phyloP scores from a whole-genome alignment of 768 basidiomycete species.

The Boletus sp. region DNA sequence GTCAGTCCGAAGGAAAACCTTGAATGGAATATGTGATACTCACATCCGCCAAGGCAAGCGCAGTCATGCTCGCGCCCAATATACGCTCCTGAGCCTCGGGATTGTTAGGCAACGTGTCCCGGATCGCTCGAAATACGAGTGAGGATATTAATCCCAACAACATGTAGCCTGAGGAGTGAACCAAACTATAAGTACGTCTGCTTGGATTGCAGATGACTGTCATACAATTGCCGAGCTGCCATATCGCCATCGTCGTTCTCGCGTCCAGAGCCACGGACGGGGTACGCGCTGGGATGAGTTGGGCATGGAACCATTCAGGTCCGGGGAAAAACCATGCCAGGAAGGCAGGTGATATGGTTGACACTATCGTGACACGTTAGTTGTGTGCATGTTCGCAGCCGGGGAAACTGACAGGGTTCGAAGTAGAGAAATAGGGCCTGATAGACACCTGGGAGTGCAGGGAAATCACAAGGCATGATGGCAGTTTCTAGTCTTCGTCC shows the following conservation, averaged over 20 bases:
- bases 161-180: slow-evolving; percentile 49
- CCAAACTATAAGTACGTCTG: background rate
- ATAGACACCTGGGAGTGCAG: slow-evolving; percentile 63
- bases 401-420: slow-evolving; percentile 49
- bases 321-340: slow-evolving; percentile 59
- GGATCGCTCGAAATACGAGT: slow-evolving; percentile 63
- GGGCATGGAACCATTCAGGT: slow-evolving; percentile 62
- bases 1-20: background rate
- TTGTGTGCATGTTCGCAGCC: slow-evolving; percentile 9
- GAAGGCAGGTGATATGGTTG: slow-evolving; percentile 50
- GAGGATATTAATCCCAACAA: slow-evolving; percentile 64
- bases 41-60: slow-evolving; percentile 71
- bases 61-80: slow-evolving; percentile 58
- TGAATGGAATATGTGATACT: slow-evolving; percentile 23
- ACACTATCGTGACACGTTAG: slow-evolving; percentile 35
- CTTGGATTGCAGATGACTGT: background rate
- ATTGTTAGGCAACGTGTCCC: slow-evolving; percentile 56
- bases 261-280: slow-evolving; percentile 38
- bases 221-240: slow-evolving; percentile 69
- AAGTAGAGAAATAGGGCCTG: slow-evolving; percentile 60
- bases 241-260: slow-evolving; percentile 58
- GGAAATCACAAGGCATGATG: slow-evolving; percentile 37
- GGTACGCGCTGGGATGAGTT: slow-evolving; percentile 53
- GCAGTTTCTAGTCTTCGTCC: background rate
- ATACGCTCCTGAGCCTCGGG: slow-evolving; percentile 67